Evolutionary conservation across 176 grass and related monocot species (phyloP), one percentile per base, ranked within the genome.

Genomic region (Avena eriantha): DNA sequence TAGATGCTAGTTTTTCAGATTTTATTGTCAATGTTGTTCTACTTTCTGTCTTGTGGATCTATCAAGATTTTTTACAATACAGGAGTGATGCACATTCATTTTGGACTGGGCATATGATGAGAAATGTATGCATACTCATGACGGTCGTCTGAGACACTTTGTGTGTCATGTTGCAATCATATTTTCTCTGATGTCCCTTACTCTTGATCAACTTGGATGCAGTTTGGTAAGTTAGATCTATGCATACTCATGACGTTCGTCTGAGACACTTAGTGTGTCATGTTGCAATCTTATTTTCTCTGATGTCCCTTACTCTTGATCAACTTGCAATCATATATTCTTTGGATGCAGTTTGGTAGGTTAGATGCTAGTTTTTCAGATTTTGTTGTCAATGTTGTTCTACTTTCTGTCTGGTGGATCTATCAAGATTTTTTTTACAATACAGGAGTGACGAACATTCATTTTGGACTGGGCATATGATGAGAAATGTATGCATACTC

Each of bases 61-160:
- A 3, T 15, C 23, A 11, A n/a, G 7, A 13, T 1, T 29, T 48
- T 73, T 0, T 47, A 73, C 2, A 47, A 47, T 10, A 15, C 5
- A 15, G 39, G 1, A 46, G 4, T n/a, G 11, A 19, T 45, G 36
- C 4, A 10, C 11, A 8, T 23, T 45, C 12, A 24, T 47, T 73
- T 48, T 7, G 4, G 43, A 15, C 48, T 5, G 70, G 43, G 6
- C 39, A 41, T 41, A 41, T 41, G 47, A 76, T 76, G 46, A 76
- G 72, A 75, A 51, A 14, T 76, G 13, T 76, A 31, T 76, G 23
- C 46, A 76, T 41, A 51, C 72, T 76, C 72, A 76, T 51, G 72
- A 76, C 72, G 72, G 72, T 76, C 47, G 14, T 76, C 72, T 76
- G 46, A 76, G 72, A 76, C 47, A 76, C 72, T 76, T 76, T 2